These are phyloP conservation scores for Dactylellina sp. DNA, from an alignment of 2,329 filamentous ascomycete genomes.

Conservation along the genomic window DNA sequence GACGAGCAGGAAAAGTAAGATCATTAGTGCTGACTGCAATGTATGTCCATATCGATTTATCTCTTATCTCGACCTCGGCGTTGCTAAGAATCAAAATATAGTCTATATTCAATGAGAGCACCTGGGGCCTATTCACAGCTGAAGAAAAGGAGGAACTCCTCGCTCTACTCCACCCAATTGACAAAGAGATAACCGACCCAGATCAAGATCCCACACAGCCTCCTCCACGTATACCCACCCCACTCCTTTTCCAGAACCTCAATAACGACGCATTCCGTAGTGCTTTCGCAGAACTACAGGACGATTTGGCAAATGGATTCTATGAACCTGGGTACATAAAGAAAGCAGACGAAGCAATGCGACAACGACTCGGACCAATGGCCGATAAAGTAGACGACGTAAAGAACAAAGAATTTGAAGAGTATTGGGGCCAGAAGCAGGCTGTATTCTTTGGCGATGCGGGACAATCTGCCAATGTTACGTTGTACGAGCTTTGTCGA, in stretches of 20 bases:
- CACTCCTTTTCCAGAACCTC: conserved; percentile 52
- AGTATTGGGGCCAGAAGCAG: conserved; percentile 56
- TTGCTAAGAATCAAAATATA: not conserved
- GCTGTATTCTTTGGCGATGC: conserved; percentile 51
- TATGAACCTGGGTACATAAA: conserved; percentile 49
- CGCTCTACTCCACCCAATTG: conserved; percentile 45
- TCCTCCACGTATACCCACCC: conserved; percentile 44
- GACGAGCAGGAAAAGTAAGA: conserved; percentile 47
- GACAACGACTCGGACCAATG: conserved; percentile 30
- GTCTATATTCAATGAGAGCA: conserved; percentile 45
- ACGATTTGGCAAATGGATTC: conserved; percentile 37
- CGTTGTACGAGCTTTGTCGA: conserved; percentile 48
- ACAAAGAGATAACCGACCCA: conserved; percentile 47
- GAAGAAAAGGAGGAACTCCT: conserved; percentile 52
- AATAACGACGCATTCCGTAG: conserved; percentile 54
- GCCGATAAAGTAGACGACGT: conserved; percentile 43
- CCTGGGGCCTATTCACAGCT: conserved; percentile 47
- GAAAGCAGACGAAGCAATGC: conserved; percentile 44
- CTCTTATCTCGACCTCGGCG: not conserved
- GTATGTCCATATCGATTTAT: conserved; percentile 4
- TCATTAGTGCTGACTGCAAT: conserved; percentile 50
- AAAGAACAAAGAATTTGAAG: conserved; percentile 55
- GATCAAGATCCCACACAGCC: conserved; percentile 26
- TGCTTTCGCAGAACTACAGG: conserved; percentile 47
- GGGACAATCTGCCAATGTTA: conserved; percentile 42